These are phyloP conservation scores for Phycomyces nitens DNA, from an alignment of 192 early-diverging fungal species.

Conservation along the genomic window DNA sequence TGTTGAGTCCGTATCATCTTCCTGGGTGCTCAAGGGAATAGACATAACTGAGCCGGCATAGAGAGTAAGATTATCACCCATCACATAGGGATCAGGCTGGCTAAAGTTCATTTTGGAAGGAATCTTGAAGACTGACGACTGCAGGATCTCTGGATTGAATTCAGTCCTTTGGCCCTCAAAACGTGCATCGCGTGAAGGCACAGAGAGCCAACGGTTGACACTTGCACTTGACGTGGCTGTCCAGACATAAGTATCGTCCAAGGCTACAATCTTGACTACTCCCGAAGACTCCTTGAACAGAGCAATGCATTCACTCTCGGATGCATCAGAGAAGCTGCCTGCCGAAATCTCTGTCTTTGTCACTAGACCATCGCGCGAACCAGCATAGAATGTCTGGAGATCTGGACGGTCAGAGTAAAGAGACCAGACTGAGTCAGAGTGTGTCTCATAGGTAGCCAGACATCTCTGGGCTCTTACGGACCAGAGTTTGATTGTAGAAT, in stretches of 20 bases:
- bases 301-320: constrained; percentile 74
- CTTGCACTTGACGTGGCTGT: constrained; percentile 82
- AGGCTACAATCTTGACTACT: constrained; percentile 81
- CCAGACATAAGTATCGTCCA: constrained; percentile 86
- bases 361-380: constrained; percentile 87
- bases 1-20: constrained; percentile 26
- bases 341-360: constrained; percentile 72
- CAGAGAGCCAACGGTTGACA: constrained; percentile 79
- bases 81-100: constrained; percentile 36
- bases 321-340: constrained; percentile 39
- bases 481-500: constrained; percentile 98
- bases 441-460: constrained; percentile 85
- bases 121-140: constrained; percentile 45
- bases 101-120: constrained; percentile 38
- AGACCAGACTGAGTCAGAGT: constrained; percentile 87
- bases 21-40: constrained; percentile 37
- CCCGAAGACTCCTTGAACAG: constrained; percentile 83
- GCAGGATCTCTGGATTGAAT: constrained; percentile 38
- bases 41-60: constrained; percentile 40
- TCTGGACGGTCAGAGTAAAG: constrained; percentile 81
- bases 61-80: constrained; percentile 30
- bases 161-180: not conserved
- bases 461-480: constrained; percentile 83
- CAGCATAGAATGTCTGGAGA: constrained; percentile 89
- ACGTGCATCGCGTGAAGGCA: not conserved